Evolutionary conservation across 257 asterid species (phyloP).

Genomic region (Solanum lycopersicoides): DNA sequence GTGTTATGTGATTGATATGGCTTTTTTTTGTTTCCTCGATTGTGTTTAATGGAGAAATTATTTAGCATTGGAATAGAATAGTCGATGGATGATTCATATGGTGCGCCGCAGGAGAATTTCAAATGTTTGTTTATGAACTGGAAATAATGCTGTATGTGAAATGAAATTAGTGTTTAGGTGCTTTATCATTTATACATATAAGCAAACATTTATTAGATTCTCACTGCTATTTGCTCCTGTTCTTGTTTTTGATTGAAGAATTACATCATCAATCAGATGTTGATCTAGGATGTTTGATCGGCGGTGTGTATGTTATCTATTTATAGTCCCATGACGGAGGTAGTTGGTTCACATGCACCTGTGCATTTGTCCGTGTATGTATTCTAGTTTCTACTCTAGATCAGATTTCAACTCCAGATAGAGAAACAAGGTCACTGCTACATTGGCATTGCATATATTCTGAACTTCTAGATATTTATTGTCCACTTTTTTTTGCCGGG

Average conservation of each 20-base stretch:
- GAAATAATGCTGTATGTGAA: neutral
- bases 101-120: neutral
- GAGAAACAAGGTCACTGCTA: neutral
- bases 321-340: neutral
- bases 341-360: neutral
- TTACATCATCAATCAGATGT: neutral
- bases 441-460: neutral
- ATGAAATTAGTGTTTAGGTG: neutral
- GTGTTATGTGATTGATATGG: neutral
- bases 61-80: neutral
- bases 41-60: neutral
- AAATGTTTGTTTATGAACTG: neutral
- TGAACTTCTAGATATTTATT: neutral
- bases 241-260: neutral
- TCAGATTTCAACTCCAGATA: neutral
- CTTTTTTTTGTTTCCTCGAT: neutral
- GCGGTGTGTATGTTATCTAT: neutral
- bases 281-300: neutral
- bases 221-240: neutral
- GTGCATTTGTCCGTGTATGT: neutral
- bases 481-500: neutral
- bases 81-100: neutral
- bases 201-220: neutral
- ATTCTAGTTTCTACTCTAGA: neutral
- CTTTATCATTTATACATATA: neutral